phyloP scores from a whole-genome alignment of 306 rosid genomes.

The Pterocarpus macrocarpus region DNA sequence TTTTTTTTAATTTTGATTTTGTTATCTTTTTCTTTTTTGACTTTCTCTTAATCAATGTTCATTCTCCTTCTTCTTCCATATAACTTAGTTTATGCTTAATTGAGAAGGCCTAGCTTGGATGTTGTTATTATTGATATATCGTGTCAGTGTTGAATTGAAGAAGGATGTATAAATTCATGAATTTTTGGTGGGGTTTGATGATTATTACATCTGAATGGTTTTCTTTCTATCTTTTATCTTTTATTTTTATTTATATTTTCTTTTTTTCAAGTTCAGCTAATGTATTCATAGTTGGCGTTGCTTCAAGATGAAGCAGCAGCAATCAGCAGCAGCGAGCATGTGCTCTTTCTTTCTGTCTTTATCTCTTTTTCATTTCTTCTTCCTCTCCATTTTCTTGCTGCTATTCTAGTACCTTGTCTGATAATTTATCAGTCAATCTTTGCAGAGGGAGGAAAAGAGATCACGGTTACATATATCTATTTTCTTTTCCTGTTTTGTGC shows the following conservation, averaged over 20 bases:
- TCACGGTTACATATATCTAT: not conserved
- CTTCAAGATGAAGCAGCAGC: conserved; percentile 68
- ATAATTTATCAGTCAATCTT: conserved; percentile 60
- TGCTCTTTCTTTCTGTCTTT: conserved; percentile 19
- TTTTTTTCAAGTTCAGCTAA: conserved; percentile 11
- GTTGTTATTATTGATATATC: conserved; percentile 20
- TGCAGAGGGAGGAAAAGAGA: conserved; percentile 48
- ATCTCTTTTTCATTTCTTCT: not conserved
- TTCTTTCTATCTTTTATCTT: not conserved
- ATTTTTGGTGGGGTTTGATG: conserved; percentile 51
- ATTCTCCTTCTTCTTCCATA: conserved; percentile 61
- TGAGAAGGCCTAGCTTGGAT: conserved; percentile 51
- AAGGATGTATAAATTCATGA: conserved; percentile 68
- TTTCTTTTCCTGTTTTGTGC: not conserved
- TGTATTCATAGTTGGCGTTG: conserved; percentile 42
- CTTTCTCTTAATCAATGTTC: conserved; percentile 51
- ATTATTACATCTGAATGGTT: conserved; percentile 19
- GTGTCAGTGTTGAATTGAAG: conserved; percentile 56
- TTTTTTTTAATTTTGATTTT: conserved; percentile 16
- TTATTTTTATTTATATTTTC: not conserved
- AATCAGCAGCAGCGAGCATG: conserved; percentile 22
- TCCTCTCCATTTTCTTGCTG: conserved; percentile 42
- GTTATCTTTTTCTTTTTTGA: not conserved
- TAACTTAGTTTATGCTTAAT: conserved; percentile 61
- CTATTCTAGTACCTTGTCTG: conserved; percentile 59